phyloP scores from a whole-genome alignment of 495 filamentous ascomycete genomes.

The Neurospora tetrasperma region DNA sequence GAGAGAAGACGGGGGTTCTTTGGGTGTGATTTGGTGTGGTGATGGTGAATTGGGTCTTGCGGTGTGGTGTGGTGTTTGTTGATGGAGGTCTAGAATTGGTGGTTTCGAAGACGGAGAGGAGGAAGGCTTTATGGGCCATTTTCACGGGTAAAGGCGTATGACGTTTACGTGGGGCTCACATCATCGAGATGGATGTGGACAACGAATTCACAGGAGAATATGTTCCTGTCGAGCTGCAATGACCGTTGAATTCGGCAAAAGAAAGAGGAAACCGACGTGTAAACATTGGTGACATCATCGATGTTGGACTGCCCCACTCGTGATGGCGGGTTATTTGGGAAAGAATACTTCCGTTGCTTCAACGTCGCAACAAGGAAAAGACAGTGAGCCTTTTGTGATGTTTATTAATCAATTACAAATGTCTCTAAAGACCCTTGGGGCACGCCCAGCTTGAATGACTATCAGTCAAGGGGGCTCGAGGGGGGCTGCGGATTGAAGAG shows the following conservation, averaged over 20 bases:
- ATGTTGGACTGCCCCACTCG: not conserved
- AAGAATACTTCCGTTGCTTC: not conserved
- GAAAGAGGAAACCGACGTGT: not conserved
- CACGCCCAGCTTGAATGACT: too few relatives aligned
- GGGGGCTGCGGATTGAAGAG: not conserved
- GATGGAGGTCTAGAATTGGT: not conserved
- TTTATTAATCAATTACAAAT: not conserved
- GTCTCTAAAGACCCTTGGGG: not conserved
- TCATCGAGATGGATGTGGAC: not conserved
- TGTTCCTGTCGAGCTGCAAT: not conserved
- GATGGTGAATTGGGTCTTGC: not conserved
- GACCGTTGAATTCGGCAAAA: not conserved
- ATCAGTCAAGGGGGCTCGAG: too few relatives aligned
- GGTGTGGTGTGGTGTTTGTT: not conserved
- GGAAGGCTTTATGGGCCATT: not conserved
- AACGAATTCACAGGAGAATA: not conserved
- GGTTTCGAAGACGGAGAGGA: not conserved
- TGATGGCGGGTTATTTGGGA: not conserved
- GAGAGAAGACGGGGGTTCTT: not conserved
- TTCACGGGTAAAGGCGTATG: not conserved
- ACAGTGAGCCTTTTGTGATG: not conserved
- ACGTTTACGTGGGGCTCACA: not conserved
- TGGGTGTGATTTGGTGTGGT: not conserved
- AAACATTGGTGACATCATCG: not conserved
- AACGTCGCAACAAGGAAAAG: not conserved